These are phyloP conservation scores for Cymodocea nodosa DNA, from an alignment of 116 monocot genomes.

Conservation along the genomic window DNA sequence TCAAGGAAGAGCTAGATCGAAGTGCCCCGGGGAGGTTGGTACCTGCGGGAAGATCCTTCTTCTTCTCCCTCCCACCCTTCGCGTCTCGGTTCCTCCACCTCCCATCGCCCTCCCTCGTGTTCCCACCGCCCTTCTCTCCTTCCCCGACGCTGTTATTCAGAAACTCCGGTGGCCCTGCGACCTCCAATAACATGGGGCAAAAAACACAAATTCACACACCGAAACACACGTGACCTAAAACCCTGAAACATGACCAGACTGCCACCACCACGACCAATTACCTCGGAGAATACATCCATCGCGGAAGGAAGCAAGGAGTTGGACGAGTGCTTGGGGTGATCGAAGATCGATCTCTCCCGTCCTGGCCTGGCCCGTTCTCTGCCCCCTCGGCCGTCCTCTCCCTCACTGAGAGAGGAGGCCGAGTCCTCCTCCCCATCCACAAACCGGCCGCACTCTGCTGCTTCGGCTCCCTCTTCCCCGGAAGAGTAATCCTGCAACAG, in stretches of 20 bases:
- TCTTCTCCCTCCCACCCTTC: conserved; percentile 10
- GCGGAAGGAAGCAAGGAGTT: conserved; percentile 53
- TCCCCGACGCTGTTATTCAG: conserved; percentile 34
- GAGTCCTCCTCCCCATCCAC: neutral
- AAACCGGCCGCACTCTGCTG: neutral
- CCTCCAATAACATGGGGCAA: conserved; percentile 14
- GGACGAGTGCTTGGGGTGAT: conserved; percentile 1
- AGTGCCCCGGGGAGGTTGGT: neutral
- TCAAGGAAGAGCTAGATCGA: neutral
- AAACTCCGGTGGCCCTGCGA: conserved; percentile 79
- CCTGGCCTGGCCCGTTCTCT: neutral
- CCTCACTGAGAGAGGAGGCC: conserved; percentile 6
- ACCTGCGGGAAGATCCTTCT: conserved; percentile 16
- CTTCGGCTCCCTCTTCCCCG: conserved; percentile 32
- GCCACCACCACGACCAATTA: conserved; percentile 5
- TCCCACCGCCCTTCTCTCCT: conserved; percentile 3
- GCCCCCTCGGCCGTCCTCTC: neutral
- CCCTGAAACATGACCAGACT: neutral
- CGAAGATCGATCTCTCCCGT: conserved; percentile 1
- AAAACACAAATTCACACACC: neutral
- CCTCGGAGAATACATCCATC: conserved; percentile 72
- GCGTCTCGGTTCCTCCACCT: conserved; percentile 11
- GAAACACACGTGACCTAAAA: neutral
- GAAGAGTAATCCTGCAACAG: conserved; percentile 80
- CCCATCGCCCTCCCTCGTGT: conserved; percentile 15